Conservation (phyloP, 306 rosid species). For the Gastrolobium bilobum region DNA sequence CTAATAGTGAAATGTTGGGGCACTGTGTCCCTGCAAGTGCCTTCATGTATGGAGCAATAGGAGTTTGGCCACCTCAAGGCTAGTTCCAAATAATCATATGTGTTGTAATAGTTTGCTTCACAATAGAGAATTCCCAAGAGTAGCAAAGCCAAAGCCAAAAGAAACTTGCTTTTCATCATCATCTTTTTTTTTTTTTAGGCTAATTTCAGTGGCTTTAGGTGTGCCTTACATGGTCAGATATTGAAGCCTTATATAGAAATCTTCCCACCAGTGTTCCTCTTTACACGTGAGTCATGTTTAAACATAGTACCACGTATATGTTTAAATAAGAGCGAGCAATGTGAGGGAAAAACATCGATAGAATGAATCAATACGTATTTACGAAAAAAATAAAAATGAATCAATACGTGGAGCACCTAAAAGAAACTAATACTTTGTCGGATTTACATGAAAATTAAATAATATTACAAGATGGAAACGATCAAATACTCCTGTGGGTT, state of each 20-base stretch:
- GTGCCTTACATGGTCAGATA: background rate
- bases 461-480: too few species aligned
- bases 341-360: too few species aligned
- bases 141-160: background rate
- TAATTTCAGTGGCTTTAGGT: background rate
- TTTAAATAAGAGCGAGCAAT: too few species aligned
- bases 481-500: too few species aligned
- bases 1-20: conserved; percentile 19
- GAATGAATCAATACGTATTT: too few species aligned
- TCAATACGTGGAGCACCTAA: too few species aligned
- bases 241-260: background rate
- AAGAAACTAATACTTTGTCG: too few species aligned
- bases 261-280: too few species aligned
- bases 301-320: too few species aligned
- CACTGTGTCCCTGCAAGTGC: conserved; percentile 1
- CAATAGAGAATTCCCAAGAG: background rate
- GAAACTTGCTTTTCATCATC: background rate
- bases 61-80: conserved; percentile 25
- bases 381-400: too few species aligned
- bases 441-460: too few species aligned
- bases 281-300: too few species aligned
- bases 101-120: background rate
- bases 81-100: conserved; percentile 5
- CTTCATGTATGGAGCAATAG: conserved; percentile 4
- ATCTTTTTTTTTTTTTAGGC: background rate